Evolutionary conservation across 371 early-diverging fungal species (phyloP).

Genomic region (Chytridium lagenaria): DNA sequence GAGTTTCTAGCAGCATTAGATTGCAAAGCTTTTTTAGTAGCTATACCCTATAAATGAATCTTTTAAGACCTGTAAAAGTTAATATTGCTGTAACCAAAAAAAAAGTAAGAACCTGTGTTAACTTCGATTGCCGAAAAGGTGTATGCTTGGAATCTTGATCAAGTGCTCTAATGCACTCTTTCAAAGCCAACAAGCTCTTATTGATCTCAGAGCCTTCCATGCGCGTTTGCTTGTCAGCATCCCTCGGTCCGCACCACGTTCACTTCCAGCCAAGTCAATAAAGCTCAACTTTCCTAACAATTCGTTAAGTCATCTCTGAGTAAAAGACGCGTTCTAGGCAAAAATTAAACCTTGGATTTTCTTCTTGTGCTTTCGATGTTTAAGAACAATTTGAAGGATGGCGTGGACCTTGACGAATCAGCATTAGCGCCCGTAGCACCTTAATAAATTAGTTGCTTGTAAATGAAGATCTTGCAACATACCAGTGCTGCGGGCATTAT

Average conservation of each 20-base stretch:
- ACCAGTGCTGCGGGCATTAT: slow-evolving; percentile 86
- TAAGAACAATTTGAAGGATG: slow-evolving; percentile 92
- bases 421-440: slow-evolving; percentile 95
- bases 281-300: slow-evolving; percentile 87
- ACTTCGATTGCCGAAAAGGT: slow-evolving; percentile 96
- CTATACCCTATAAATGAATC: slow-evolving; percentile 93
- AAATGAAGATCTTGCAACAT: slow-evolving; percentile 2
- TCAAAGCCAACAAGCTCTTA: slow-evolving; percentile 94
- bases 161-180: slow-evolving; percentile 97
- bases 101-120: slow-evolving; percentile 79
- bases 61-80: slow-evolving; percentile 76
- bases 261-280: slow-evolving; percentile 99
- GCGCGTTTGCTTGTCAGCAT: slow-evolving; percentile 85
- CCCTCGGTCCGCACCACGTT: slow-evolving; percentile 98
- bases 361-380: slow-evolving; percentile 62
- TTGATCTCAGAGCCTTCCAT: slow-evolving; percentile 99
- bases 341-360: slow-evolving; percentile 53
- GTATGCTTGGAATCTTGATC: slow-evolving; percentile 93
- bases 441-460: slow-evolving; percentile 22
- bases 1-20: slow-evolving; percentile 65
- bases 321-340: too few relatives aligned
- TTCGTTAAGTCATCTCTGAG: background rate
- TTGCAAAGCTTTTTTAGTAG: background rate
- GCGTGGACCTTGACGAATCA: slow-evolving; percentile 98
- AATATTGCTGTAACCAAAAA: background rate